Evolutionary conservation across 192 early-diverging fungal genomes (phyloP), one percentile per base, ranked within the genome.

Genomic region (Backusella morwellensis): DNA sequence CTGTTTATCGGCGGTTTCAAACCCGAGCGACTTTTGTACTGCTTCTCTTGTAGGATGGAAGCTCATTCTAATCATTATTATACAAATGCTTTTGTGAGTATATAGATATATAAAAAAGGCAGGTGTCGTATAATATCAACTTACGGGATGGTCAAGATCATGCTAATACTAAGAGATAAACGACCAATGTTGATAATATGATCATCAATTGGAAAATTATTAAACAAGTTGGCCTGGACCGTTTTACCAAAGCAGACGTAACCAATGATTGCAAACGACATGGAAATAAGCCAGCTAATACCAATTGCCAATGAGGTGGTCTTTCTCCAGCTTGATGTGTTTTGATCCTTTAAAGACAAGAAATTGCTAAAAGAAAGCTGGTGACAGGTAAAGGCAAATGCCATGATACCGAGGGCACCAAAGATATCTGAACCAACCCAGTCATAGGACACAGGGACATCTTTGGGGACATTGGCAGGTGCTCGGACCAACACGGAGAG

Each of bases 361-460:
- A 88, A 93, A 66, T 85, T 90, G 76, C 87, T 85, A 71, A 88
- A 92, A 8, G 88, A 85, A 23, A 90, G 86, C 80, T 93, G 92
- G n/a, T 89, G 77, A 42, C 89, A 91, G 7, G 88, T 83, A 80
- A 90, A 92, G 1, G 90, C 90, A 80, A 93, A 93, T 2, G 90
- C 88, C 83, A 93, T 92, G 74, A 93, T 87, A 56, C 89, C 92
- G 35, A 92, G 71, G 5, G 90, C 88, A 0, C 89, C 86, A 68
- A 92, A 81, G 9, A 90, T 74, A 81, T 90, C 88, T 21, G 83
- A 72, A 4, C 92, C 92, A 12, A 90, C 81, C 50, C 85, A 82
- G 0, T 81, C 85, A 29, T 83, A 84, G 0, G 88, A 86, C 12
- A 77, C 74, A 34, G 85, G 83, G 9, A 75, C 74, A 42, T 86